Conservation (phyloP, 805 yeast species). For the Lipomyces spencermartinsiae region DNA sequence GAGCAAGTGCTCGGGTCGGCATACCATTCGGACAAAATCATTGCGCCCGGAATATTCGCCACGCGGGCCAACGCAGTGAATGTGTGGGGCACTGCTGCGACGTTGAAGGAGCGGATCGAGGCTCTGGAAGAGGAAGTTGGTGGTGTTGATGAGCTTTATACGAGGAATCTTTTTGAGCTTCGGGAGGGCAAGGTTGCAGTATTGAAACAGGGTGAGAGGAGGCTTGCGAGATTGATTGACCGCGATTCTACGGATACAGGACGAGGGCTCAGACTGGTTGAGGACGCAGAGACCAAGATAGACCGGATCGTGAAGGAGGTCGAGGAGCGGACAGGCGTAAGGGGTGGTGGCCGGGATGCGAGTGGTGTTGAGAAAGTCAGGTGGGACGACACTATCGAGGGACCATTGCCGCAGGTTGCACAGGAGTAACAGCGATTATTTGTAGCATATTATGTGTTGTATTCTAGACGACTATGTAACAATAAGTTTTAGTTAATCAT, state of each 20-base stretch:
- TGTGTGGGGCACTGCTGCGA: conserved; percentile 31
- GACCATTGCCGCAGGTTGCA: background rate
- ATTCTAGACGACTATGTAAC: background rate
- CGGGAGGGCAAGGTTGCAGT: conserved; percentile 12
- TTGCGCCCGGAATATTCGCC: conserved; percentile 29
- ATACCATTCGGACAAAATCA: conserved; percentile 27
- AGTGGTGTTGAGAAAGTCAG: background rate
- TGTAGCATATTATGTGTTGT: background rate
- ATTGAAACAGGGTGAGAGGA: conserved; percentile 3
- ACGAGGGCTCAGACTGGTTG: background rate
- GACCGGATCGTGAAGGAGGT: background rate
- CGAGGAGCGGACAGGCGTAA: background rate
- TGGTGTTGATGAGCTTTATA: conserved; percentile 28
- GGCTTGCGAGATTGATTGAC: conserved; percentile 2
- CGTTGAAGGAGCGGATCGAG: conserved; percentile 24
- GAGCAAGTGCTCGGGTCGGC: conserved; percentile 51
- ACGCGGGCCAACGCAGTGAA: conserved; percentile 11
- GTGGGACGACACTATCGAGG: background rate
- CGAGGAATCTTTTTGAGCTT: conserved; percentile 19
- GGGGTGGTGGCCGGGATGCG: background rate
- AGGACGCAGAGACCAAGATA: background rate
- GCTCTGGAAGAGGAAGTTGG: conserved; percentile 19
- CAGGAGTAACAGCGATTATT: background rate
- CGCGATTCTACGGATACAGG: conserved; percentile 1
- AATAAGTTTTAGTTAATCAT: background rate